Evolutionary conservation across 495 filamentous ascomycete species (phyloP).

Genomic region (Barbatosphaeria neglecta): DNA sequence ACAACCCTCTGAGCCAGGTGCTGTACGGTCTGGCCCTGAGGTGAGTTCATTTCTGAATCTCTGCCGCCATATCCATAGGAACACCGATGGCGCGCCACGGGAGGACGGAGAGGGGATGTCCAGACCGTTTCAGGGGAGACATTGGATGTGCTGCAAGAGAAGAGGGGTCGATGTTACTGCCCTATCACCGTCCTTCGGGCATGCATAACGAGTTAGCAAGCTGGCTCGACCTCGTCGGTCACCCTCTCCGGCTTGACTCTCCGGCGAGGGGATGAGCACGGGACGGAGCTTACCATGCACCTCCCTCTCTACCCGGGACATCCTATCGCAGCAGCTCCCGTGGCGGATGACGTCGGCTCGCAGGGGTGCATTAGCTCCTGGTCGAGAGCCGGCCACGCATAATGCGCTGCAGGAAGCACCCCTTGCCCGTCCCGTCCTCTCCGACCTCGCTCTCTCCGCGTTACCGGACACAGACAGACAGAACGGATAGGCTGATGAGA

Average conservation of each 20-base stretch:
- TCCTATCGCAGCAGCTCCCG: not conserved
- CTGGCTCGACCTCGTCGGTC: no score
- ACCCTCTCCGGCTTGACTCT: no score
- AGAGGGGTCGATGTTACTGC: no score
- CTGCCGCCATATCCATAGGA: not conserved
- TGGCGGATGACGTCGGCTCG: not conserved
- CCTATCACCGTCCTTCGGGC: no score
- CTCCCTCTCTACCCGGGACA: not conserved
- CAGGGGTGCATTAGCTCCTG: not conserved
- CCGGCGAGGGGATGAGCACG: no score
- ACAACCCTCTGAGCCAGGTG: slow-evolving; percentile 91
- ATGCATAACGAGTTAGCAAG: no score
- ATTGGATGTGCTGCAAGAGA: no score
- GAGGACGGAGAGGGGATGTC: not conserved
- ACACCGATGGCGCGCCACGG: not conserved
- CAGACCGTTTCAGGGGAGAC: no score
- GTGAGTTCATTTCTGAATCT: slow-evolving; percentile 35
- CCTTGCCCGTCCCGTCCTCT: no score
- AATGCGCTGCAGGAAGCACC: no score
- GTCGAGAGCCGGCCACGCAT: not conserved
- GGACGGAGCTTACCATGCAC: not conserved
- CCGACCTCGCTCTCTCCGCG: no score
- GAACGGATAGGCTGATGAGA: not conserved
- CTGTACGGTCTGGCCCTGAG: slow-evolving; percentile 88
- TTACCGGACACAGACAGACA: no score